Conservation (phyloP, 78 protist genomes). For the Pigoraptor vietnamica region DNA sequence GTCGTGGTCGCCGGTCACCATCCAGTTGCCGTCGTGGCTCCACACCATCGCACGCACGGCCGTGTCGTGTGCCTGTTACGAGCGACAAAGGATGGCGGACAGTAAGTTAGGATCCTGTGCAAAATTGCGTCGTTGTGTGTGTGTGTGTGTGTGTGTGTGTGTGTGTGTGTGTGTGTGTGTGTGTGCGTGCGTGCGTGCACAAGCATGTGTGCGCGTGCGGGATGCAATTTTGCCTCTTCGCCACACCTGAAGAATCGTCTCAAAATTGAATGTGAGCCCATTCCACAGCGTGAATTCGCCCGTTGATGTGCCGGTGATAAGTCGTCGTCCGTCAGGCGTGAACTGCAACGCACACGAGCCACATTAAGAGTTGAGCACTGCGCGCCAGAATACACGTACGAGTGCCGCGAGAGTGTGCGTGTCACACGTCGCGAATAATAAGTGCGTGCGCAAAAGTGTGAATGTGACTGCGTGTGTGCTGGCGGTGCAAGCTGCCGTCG, state of each 20-base stretch:
- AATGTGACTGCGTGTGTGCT: no score
- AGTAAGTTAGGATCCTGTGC: not conserved
- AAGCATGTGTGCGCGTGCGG: no score
- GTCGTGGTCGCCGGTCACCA: constrained; percentile 77
- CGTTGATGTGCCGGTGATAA: constrained; percentile 65
- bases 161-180: no score
- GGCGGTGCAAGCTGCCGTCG: no score
- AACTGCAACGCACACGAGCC: constrained; percentile 33
- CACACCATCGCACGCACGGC: constrained; percentile 85
- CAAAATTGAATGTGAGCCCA: constrained; percentile 86
- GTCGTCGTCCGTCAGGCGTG: constrained; percentile 83
- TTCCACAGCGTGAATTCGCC: constrained; percentile 93
- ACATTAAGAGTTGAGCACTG: no score
- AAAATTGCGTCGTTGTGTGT: not conserved
- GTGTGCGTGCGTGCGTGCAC: no score
- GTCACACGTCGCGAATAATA: no score
- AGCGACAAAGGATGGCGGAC: not conserved
- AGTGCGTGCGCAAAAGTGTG: no score
- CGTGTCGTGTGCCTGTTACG: constrained; percentile 66
- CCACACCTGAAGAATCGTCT: constrained; percentile 66
- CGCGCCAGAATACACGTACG: no score
- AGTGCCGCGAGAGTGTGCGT: not conserved
- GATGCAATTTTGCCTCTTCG: not conserved
- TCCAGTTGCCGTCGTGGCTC: constrained; percentile 79
- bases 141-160: no score